Percentiles rank a stretch among this genome's conserved stretches.
Conservation (phyloP, 2,329 filamentous ascomycete genomes). For the Diaporthe eres region DNA sequence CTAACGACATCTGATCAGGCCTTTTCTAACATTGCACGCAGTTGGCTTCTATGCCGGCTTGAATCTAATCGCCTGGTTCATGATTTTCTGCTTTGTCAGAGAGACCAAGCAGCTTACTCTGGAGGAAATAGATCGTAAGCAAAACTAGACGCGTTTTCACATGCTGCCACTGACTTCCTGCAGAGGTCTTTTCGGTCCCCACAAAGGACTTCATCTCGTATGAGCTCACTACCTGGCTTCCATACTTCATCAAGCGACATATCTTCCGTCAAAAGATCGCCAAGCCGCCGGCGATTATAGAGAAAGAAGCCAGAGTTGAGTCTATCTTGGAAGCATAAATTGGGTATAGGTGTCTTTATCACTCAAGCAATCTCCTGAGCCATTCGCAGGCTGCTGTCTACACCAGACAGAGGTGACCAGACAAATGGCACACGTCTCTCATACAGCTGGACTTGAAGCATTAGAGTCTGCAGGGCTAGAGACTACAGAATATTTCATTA, state of each 20-base stretch:
- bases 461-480: background rate
- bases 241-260: slow-evolving; percentile 56
- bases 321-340: background rate
- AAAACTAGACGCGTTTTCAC: background rate
- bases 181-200: slow-evolving; percentile 52
- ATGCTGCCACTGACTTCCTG: background rate
- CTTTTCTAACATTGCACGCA: slow-evolving; percentile 52
- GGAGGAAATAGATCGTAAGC: slow-evolving; percentile 67
- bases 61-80: slow-evolving; percentile 66
- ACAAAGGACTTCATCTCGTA: slow-evolving; percentile 52
- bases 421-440: background rate
- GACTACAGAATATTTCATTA: background rate
- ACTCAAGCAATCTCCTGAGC: background rate
- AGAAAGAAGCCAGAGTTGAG: slow-evolving; percentile 34
- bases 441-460: background rate
- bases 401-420: background rate
- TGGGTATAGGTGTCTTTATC: too few relatives aligned
- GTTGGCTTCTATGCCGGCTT: slow-evolving; percentile 70
- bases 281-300: slow-evolving; percentile 52
- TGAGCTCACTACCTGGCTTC: slow-evolving; percentile 52
- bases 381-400: background rate
- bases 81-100: slow-evolving; percentile 70
- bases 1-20: background rate
- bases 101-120: slow-evolving; percentile 73
- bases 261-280: slow-evolving; percentile 51